These are phyloP conservation scores for Ophiostoma australiae DNA, from an alignment of 2,329 filamentous ascomycete genomes.

Conservation along the genomic window DNA sequence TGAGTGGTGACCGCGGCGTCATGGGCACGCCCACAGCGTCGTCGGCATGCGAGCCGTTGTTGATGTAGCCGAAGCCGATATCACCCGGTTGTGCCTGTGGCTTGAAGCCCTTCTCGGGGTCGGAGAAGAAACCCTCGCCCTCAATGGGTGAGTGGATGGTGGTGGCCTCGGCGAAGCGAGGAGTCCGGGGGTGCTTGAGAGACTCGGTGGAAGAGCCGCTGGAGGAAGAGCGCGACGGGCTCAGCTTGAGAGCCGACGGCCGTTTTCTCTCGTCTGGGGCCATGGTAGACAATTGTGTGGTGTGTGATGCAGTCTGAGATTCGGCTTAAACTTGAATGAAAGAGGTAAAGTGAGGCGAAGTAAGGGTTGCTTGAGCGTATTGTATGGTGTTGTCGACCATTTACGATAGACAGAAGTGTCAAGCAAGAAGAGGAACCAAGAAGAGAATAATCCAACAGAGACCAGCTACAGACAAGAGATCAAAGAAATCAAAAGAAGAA, in stretches of 20 bases:
- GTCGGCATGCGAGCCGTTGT: conserved; percentile 46
- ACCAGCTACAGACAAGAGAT: conserved; percentile 41
- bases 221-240: conserved; percentile 46
- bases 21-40: conserved; percentile 57
- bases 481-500: conserved; percentile 39
- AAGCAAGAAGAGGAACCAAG: conserved; percentile 24
- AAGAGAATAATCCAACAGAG: conserved; percentile 32
- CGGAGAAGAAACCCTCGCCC: conserved; percentile 51
- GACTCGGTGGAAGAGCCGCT: conserved; percentile 52
- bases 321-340: conserved; percentile 24
- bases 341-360: conserved; percentile 16
- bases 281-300: conserved; percentile 28
- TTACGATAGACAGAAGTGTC: conserved; percentile 10
- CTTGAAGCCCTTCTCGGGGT: conserved; percentile 52
- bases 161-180: conserved; percentile 77
- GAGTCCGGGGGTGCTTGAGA: conserved; percentile 64
- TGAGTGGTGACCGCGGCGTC: conserved; percentile 73
- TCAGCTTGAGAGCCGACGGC: conserved; percentile 52
- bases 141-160: conserved; percentile 73
- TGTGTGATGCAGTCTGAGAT: conserved; percentile 22
- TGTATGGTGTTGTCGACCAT: conserved; percentile 20
- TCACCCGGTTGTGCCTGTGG: conserved; percentile 71
- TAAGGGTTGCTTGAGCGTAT: background rate
- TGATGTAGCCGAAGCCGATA: conserved; percentile 89
- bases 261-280: conserved; percentile 50